phyloP scores from a whole-genome alignment of 73 alveolate genomes.

The Strombidium stylifer region DNA sequence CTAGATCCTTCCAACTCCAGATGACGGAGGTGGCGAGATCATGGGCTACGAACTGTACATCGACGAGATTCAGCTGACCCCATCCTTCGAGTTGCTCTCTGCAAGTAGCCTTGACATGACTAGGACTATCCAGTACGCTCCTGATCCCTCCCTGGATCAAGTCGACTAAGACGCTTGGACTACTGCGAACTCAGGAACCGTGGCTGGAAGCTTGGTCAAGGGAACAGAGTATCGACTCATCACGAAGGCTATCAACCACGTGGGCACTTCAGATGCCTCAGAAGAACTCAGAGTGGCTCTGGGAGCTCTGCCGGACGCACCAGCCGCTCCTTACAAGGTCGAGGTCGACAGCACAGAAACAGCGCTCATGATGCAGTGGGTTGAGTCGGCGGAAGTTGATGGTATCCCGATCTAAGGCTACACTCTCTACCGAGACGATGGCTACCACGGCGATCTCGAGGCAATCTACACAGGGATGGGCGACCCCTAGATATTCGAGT shows the following conservation, averaged over 20 bases:
- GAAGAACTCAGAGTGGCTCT: slow-evolving; percentile 52
- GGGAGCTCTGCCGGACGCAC: slow-evolving; percentile 42
- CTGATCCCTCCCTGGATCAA: too few relatives aligned
- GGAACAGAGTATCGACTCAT: slow-evolving; percentile 57
- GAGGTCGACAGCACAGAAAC: slow-evolving; percentile 28
- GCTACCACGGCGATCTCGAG: slow-evolving; percentile 30
- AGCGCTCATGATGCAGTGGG: slow-evolving; percentile 43
- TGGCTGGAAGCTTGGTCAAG: slow-evolving; percentile 6
- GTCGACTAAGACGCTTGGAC: slow-evolving; percentile 27
- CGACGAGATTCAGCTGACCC: slow-evolving; percentile 30
- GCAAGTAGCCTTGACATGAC: too few relatives aligned
- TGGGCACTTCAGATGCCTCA: slow-evolving; percentile 49
- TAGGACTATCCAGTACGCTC: too few relatives aligned
- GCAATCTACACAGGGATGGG: slow-evolving; percentile 44
- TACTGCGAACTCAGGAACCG: not conserved
- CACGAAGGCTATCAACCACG: slow-evolving; percentile 21
- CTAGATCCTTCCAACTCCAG: slow-evolving; percentile 47
- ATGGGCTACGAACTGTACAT: slow-evolving; percentile 14
- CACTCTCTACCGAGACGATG: slow-evolving; percentile 48
- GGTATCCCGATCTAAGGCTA: slow-evolving; percentile 36
- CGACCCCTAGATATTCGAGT: slow-evolving; percentile 13
- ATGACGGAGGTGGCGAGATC: slow-evolving; percentile 54
- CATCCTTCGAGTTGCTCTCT: slow-evolving; percentile 12
- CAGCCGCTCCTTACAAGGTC: slow-evolving; percentile 38
- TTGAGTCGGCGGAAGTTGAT: slow-evolving; percentile 1